Conservation (phyloP, 2,329 filamentous ascomycete genomes). For the Ascochyta fabae region DNA sequence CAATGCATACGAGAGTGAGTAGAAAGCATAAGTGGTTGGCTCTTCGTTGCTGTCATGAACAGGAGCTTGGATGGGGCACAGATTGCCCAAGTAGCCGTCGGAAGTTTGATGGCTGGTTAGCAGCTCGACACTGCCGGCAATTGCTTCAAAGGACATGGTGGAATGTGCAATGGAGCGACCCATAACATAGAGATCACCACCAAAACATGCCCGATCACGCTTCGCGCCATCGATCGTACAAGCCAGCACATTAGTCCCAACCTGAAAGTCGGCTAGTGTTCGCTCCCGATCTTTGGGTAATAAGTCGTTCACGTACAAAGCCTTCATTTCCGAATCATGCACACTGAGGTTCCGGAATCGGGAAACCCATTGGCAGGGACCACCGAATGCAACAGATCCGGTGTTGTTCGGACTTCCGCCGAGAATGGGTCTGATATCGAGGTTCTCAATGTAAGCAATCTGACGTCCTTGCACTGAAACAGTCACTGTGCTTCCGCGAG, state of each 20-base stretch:
- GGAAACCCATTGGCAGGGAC: conserved; percentile 11
- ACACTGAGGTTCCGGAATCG: conserved; percentile 11
- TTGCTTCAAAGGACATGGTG: conserved; percentile 11
- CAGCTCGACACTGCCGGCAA: conserved; percentile 10
- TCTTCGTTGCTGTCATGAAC: conserved; percentile 5
- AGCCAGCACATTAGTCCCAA: conserved; percentile 13
- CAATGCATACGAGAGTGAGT: conserved; percentile 14
- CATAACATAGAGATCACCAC: conserved; percentile 15
- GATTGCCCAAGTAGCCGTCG: conserved; percentile 12
- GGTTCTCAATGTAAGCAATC: not conserved
- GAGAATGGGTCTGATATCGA: conserved; percentile 11
- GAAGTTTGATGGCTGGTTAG: conserved; percentile 15
- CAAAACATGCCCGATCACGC: conserved; percentile 16
- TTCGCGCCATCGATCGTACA: conserved; percentile 18
- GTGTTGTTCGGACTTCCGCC: conserved; percentile 15
- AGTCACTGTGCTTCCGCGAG: not conserved
- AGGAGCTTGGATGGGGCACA: conserved; percentile 16
- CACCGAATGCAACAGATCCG: conserved; percentile 18
- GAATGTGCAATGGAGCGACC: conserved; percentile 15
- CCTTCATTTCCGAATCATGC: not conserved
- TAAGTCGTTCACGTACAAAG: conserved; percentile 9
- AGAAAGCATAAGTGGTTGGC: conserved; percentile 14
- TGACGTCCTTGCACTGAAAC: conserved; percentile 5
- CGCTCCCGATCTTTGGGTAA: not conserved
- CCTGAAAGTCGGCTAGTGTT: conserved; percentile 15